Evolutionary conservation across 148 eudicot genomes (phyloP).

Genomic region (Salicornia ramosissima): DNA sequence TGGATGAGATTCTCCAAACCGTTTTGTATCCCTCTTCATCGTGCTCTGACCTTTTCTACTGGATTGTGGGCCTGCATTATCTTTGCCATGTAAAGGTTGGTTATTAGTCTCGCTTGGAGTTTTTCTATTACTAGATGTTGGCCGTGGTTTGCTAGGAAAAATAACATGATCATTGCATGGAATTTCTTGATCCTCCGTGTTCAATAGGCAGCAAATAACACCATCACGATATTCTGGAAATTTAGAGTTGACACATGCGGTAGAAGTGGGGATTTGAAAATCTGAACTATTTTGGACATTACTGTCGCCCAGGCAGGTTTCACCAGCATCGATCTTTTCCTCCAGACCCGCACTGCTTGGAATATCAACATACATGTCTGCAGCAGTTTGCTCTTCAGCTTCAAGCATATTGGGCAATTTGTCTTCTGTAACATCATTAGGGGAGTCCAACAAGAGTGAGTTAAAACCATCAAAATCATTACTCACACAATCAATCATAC

Average conservation of each 20-base stretch:
- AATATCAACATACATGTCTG: conserved; percentile 25
- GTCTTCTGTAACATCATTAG: conserved; percentile 32
- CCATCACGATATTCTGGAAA: conserved; percentile 39
- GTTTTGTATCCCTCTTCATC: conserved; percentile 34
- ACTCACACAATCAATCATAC: conserved; percentile 45
- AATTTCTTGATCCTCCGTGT: conserved; percentile 72
- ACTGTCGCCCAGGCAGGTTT: conserved; percentile 14
- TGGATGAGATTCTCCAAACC: conserved; percentile 34
- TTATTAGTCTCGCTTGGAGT: conserved; percentile 28
- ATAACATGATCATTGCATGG: conserved; percentile 76
- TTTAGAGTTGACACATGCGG: conserved; percentile 28
- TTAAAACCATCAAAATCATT: conserved; percentile 33
- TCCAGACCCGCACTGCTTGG: conserved; percentile 24
- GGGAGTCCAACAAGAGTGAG: conserved; percentile 46
- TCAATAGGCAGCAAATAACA: conserved; percentile 51
- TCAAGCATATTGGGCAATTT: conserved; percentile 29
- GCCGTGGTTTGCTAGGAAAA: conserved; percentile 40
- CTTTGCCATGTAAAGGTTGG: conserved; percentile 32
- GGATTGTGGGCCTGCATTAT: conserved; percentile 23
- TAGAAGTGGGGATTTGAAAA: conserved; percentile 29
- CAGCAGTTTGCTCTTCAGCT: conserved; percentile 24
- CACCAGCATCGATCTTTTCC: conserved; percentile 21
- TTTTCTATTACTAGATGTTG: conserved; percentile 26
- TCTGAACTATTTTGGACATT: conserved; percentile 19
- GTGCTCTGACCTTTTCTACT: conserved; percentile 25